phyloP scores from a whole-genome alignment of 139 green algal genomes.

The Volvox reticuliferus region DNA sequence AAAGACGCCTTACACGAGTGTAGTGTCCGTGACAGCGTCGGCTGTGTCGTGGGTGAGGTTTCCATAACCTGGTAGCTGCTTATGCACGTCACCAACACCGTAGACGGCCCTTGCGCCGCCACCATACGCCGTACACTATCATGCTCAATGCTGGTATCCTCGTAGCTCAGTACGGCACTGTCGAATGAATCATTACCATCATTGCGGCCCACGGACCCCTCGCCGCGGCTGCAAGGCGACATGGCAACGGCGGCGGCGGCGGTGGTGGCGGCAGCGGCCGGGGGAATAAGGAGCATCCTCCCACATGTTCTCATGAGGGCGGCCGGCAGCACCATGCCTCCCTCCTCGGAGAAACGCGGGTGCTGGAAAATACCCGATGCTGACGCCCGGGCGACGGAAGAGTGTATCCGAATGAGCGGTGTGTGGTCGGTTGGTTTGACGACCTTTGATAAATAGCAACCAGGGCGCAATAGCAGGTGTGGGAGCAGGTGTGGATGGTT shows the following conservation, averaged over 20 bases:
- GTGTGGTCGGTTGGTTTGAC: background rate
- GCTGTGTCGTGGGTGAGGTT: background rate
- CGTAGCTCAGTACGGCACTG: background rate
- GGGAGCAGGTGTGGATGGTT: too few species aligned
- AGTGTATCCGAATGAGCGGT: background rate
- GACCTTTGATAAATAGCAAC: background rate
- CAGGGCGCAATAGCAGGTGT: too few species aligned
- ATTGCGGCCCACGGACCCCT: background rate
- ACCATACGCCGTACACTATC: background rate
- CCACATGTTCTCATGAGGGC: background rate
- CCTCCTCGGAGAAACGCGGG: constrained; percentile 1
- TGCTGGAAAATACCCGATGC: background rate
- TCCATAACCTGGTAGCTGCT: background rate
- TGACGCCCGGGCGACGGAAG: background rate
- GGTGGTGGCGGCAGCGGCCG: background rate
- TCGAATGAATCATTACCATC: background rate
- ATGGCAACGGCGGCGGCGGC: background rate
- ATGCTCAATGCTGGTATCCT: background rate
- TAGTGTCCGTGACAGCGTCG: background rate
- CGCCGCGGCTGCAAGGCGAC: background rate
- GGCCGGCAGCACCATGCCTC: background rate
- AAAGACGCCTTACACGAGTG: background rate
- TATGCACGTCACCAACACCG: background rate
- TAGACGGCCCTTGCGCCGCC: background rate
- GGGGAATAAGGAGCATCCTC: background rate